Evolutionary conservation across 2,329 filamentous ascomycete species (phyloP).

Genomic region (Fusarium sublunatum): DNA sequence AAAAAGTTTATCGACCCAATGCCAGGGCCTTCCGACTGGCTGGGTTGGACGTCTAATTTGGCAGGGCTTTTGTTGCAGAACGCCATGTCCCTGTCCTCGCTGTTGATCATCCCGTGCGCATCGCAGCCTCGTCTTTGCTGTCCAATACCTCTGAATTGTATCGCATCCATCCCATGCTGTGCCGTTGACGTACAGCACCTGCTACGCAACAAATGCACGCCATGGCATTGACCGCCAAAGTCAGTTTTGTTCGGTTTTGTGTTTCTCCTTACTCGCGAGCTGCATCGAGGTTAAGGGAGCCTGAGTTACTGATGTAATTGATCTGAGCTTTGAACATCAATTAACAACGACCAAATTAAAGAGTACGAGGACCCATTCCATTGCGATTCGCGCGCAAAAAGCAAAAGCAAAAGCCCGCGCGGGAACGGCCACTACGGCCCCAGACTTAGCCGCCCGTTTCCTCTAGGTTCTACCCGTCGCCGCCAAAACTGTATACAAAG

Average conservation of each 20-base stretch:
- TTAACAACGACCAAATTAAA: conserved; percentile 1
- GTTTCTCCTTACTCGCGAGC: not conserved
- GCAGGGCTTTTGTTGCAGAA: not conserved
- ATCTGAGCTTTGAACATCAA: not conserved
- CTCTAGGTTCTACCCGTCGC: conserved; percentile 21
- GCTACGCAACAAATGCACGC: conserved; percentile 5
- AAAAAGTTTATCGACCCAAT: not conserved
- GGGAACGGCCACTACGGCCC: conserved; percentile 24
- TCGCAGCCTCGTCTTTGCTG: conserved; percentile 8
- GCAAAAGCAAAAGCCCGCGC: conserved; percentile 32
- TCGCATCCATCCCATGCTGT: conserved; percentile 19
- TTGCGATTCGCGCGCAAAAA: conserved; percentile 21
- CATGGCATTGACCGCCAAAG: conserved; percentile 17
- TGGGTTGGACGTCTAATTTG: not conserved
- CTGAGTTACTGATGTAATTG: too few relatives aligned
- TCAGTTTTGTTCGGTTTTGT: not conserved
- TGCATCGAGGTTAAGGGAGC: too few relatives aligned
- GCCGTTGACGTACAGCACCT: conserved; percentile 21
- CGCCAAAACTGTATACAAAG: conserved; percentile 1
- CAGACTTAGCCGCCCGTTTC: conserved; percentile 38
- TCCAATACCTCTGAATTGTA: not conserved
- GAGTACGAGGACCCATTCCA: not conserved
- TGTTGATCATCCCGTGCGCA: conserved; percentile 13
- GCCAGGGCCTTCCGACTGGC: not conserved
- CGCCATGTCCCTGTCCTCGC: conserved; percentile 3